These are phyloP conservation scores for Cylindrodendrum hubeiense DNA, from an alignment of 2,329 filamentous ascomycete species.

Conservation along the genomic window DNA sequence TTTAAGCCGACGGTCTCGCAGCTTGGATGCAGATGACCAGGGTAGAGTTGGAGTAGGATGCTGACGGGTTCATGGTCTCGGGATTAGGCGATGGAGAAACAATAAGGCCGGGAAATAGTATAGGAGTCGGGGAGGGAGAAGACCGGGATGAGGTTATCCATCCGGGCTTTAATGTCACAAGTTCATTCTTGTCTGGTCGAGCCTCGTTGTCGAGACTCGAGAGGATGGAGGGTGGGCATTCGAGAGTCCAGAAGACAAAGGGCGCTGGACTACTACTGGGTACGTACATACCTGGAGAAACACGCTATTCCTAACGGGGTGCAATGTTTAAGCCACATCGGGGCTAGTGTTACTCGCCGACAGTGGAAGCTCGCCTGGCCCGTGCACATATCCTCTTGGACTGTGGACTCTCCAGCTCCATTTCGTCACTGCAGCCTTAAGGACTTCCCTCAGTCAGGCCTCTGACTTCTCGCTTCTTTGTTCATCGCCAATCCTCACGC, in stretches of 20 bases:
- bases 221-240: not conserved
- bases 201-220: not conserved
- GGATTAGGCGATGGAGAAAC: not conserved
- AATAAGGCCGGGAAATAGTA: not conserved
- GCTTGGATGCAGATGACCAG: slow-evolving; percentile 4
- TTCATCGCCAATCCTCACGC: slow-evolving; percentile 12
- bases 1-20: not conserved
- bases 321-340: slow-evolving; percentile 7
- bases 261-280: not conserved
- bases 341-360: slow-evolving; percentile 14
- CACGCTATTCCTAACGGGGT: not conserved
- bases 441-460: slow-evolving; percentile 8
- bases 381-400: slow-evolving; percentile 25
- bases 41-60: too few species aligned
- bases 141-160: not conserved
- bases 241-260: not conserved
- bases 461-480: slow-evolving; percentile 16
- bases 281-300: not conserved
- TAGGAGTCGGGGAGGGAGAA: not conserved
- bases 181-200: not conserved
- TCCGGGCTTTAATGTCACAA: slow-evolving; percentile 7
- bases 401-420: slow-evolving; percentile 13
- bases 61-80: slow-evolving; percentile 11
- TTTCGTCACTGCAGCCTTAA: slow-evolving; percentile 40
- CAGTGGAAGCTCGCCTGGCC: slow-evolving; percentile 15